Evolutionary conservation across 208 protist genomes (phyloP).

Genomic region (Angomonas deanei): DNA sequence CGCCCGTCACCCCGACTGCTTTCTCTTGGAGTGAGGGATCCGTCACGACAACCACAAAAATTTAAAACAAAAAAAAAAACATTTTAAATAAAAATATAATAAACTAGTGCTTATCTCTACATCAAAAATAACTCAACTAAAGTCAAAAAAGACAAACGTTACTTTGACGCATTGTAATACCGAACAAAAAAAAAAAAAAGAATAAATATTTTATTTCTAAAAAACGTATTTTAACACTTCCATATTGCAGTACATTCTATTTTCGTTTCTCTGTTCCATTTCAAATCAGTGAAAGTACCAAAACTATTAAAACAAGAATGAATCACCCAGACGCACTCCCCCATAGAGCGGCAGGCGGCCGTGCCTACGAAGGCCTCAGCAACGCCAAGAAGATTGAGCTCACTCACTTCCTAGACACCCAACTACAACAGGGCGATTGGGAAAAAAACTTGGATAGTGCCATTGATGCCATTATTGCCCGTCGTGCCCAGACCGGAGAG

Average conservation of each 20-base stretch:
- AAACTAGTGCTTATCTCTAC: too few species aligned
- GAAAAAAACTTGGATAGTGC: conserved; percentile 4
- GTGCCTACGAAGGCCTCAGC: conserved; percentile 53
- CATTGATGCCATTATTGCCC: conserved; percentile 24
- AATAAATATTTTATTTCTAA: background rate
- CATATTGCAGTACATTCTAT: background rate
- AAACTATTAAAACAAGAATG: background rate
- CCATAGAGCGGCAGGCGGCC: conserved; percentile 4
- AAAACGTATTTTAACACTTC: too few species aligned
- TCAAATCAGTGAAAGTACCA: background rate
- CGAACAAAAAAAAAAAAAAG: conserved; percentile 8
- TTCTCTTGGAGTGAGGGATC: conserved; percentile 21
- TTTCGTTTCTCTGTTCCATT: background rate
- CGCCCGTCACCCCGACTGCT: conserved; percentile 44
- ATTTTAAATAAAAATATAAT: conserved; percentile 1
- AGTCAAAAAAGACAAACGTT: background rate
- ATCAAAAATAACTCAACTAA: background rate
- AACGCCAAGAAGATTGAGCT: conserved; percentile 54
- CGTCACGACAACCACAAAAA: background rate
- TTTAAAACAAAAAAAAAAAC: conserved; percentile 2
- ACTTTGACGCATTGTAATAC: background rate
- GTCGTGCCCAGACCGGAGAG: conserved; percentile 34
- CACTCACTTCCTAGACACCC: conserved; percentile 20
- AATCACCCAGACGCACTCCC: background rate
- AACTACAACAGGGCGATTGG: conserved; percentile 10